Conservation (phyloP, 139 green algal genomes). For the Chlorokybus atmophyticus region DNA sequence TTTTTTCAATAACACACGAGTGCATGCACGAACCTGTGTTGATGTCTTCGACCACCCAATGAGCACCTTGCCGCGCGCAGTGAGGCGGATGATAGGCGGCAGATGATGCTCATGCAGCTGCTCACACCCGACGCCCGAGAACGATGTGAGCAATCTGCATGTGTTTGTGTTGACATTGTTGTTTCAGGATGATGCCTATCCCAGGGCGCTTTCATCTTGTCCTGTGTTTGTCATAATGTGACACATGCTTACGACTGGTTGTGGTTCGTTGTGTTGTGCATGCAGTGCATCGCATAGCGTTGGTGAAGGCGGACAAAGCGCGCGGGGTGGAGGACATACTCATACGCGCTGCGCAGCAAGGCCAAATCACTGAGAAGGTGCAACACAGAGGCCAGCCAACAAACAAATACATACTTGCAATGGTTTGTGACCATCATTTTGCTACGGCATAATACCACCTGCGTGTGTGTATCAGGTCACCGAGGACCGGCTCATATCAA, state of each 20-base stretch:
- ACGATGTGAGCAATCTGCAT: background rate
- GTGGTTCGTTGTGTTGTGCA: no score
- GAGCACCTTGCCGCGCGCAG: no score
- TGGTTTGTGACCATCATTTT: background rate
- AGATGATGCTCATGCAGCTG: slow-evolving; percentile 11
- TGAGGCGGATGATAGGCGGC: slow-evolving; percentile 16
- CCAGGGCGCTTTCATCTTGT: no score
- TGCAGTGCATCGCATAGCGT: slow-evolving; percentile 62
- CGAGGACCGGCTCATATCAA: slow-evolving; percentile 58
- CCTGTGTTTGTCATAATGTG: background rate
- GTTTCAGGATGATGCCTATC: no score
- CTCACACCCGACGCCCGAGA: slow-evolving; percentile 16
- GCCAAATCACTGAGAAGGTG: slow-evolving; percentile 65
- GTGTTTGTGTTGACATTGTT: no score
- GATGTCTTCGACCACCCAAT: no score
- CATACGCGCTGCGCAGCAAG: slow-evolving; percentile 51
- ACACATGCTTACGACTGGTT: no score
- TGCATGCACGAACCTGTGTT: no score
- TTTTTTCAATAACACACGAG: no score
- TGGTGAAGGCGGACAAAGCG: slow-evolving; percentile 95
- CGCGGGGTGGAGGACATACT: slow-evolving; percentile 78
- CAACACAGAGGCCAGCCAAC: slow-evolving; percentile 13
- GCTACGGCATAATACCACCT: background rate
- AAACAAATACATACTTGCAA: no score
- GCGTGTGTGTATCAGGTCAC: slow-evolving; percentile 40